A percentile compares a stretch with the other conserved stretches of the same genome.
These are phyloP conservation scores for Komagataella pastoris DNA, from an alignment of 805 yeast species.

Conservation along the genomic window DNA sequence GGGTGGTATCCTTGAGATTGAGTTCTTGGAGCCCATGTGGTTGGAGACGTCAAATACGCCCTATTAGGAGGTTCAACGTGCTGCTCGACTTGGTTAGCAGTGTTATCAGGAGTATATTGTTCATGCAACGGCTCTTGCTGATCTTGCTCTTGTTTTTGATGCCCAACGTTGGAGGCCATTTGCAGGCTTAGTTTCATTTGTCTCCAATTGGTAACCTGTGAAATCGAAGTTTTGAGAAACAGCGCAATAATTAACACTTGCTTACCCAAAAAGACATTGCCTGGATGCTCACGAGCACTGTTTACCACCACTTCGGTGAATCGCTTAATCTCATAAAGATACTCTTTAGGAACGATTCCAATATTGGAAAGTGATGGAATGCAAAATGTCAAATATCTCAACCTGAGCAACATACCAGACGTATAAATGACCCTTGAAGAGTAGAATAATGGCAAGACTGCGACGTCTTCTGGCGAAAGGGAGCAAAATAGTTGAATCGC, in stretches of 20 bases:
- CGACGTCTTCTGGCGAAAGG: slow-evolving; percentile 30
- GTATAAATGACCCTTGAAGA: slow-evolving; percentile 48
- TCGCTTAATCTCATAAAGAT: slow-evolving; percentile 15
- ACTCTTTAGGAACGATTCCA: slow-evolving; percentile 32
- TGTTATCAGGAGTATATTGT: not conserved
- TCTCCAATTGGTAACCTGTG: slow-evolving; percentile 23
- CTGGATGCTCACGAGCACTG: slow-evolving; percentile 20
- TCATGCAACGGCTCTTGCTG: slow-evolving; percentile 1
- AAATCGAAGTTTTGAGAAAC: slow-evolving; percentile 48
- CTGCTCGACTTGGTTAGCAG: not conserved
- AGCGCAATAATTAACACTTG: slow-evolving; percentile 41
- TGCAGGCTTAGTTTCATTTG: not conserved
- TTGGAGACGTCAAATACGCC: not conserved
- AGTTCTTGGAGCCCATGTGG: not conserved
- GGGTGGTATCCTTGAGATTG: slow-evolving; percentile 6
- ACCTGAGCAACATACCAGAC: slow-evolving; percentile 46
- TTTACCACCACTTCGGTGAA: slow-evolving; percentile 14
- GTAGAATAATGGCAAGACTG: slow-evolving; percentile 43
- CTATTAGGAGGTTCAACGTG: not conserved
- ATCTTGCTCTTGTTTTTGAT: not conserved
- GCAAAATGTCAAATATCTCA: slow-evolving; percentile 41
- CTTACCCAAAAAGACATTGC: slow-evolving; percentile 38
- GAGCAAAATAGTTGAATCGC: slow-evolving; percentile 34
- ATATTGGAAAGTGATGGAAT: slow-evolving; percentile 31
- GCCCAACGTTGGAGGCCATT: not conserved